Evolutionary conservation across 257 asterid genomes (phyloP), one percentile per base, ranked within the genome.

Genomic region (Fraxinus quadrangulata): DNA sequence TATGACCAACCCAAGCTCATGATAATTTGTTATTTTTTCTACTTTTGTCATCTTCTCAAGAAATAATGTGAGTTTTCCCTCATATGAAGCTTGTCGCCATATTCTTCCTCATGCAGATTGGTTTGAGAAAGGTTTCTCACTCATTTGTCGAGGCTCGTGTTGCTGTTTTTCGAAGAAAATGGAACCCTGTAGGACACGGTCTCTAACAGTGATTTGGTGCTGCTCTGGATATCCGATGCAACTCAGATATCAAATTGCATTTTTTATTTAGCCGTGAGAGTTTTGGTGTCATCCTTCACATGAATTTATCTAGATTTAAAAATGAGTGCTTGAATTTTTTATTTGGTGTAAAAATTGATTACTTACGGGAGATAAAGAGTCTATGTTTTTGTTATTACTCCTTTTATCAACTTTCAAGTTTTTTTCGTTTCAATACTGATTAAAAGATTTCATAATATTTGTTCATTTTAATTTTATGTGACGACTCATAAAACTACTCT

Each of bases 1-100:
- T 91, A 97, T 97, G 99, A 65, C 99, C 97, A 54, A 97, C 99
- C 47, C 99, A 92, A 84, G 99, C 99, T 77, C 98, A 94, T 3
- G 85, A 92, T 92, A 75, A 70, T 36, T 33, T 47, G 13, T 67
- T 42, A 45, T 34, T 37, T 34, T 23, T 54, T 9, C 47, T 6
- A 0, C 72, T 21, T 19, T 28, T 72, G 54, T 68, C 1, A 5
- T 51, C 11, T 28, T 47, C 21, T 72, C 23, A 42, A 68, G 49
- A 42, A 47, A 39, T 36, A 17, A 14, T 13, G 26, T 24, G 23
- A 71, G 17, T 51, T 40, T 70, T 49, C 14, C 16, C 30, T 40
- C 10, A 12, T 63, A 19, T 69, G 76, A 70, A 21, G 61, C 77
- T 23, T 45, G 66, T 74, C 10, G 9, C 16, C n/a, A 30, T 76